These are phyloP conservation scores for Cytospora piceae DNA, from an alignment of 2,329 filamentous ascomycete genomes.

Conservation along the genomic window DNA sequence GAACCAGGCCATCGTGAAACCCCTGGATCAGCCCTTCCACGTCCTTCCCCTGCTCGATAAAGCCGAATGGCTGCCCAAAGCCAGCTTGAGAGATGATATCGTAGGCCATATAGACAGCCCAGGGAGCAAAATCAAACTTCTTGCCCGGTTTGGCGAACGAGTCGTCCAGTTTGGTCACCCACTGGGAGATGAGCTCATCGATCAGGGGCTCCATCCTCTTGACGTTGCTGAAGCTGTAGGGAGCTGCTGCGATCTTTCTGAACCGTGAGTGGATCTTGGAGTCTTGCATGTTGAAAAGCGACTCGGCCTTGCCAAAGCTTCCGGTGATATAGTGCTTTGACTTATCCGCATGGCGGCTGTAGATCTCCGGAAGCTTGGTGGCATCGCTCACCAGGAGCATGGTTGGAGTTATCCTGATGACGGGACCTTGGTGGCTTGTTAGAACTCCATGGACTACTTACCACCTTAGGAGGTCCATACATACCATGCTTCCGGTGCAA, in stretches of 20 bases:
- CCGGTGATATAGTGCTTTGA: conserved; percentile 62
- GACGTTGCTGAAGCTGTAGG: conserved; percentile 60
- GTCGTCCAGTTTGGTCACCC: conserved; percentile 51
- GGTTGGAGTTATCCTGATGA: conserved; percentile 57
- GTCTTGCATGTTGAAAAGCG: conserved; percentile 61
- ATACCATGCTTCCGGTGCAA: conserved; percentile 51
- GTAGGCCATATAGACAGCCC: conserved; percentile 61
- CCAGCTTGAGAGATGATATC: conserved; percentile 61
- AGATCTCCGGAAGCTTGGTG: conserved; percentile 58
- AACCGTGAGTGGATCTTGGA: conserved; percentile 53
- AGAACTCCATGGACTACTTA: neutral
- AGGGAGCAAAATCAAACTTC: conserved; percentile 58
- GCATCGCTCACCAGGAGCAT: conserved; percentile 58
- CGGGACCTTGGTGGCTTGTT: conserved; percentile 45
- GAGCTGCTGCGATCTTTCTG: conserved; percentile 57
- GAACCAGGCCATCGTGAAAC: conserved; percentile 57
- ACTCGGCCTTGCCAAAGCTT: conserved; percentile 58
- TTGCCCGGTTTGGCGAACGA: conserved; percentile 48
- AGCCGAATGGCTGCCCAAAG: conserved; percentile 53
- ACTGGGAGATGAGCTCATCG: conserved; percentile 53
- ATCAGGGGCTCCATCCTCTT: conserved; percentile 63
- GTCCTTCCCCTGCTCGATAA: conserved; percentile 55
- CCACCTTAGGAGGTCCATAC: neutral
- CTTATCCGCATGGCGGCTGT: conserved; percentile 59
- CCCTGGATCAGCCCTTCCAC: conserved; percentile 57